Percentiles rank a stretch among this genome's conserved stretches.
phyloP scores from a whole-genome alignment of 495 filamentous ascomycete genomes.

The Trichoderma erinaceum region DNA sequence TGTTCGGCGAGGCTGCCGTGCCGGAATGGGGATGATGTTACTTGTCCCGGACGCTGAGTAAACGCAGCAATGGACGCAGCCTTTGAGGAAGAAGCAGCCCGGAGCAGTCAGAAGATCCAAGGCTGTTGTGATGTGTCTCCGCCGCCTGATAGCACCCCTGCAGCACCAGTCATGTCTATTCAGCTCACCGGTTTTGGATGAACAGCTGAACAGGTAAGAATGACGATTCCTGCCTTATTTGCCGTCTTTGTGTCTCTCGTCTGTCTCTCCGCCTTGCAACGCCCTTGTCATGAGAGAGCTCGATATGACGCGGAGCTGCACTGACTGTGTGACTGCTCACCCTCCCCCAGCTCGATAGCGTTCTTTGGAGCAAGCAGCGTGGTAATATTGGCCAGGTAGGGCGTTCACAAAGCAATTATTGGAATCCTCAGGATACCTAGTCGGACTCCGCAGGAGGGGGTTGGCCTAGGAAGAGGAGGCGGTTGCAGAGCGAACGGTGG shows the following conservation, averaged over 20 bases:
- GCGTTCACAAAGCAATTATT: conserved; percentile 2
- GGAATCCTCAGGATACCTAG: conserved; percentile 5
- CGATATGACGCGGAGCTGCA: background rate
- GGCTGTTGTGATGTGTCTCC: conserved; percentile 8
- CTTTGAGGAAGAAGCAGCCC: background rate
- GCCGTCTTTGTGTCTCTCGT: background rate
- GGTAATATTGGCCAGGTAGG: background rate
- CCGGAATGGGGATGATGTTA: background rate
- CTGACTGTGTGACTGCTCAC: background rate
- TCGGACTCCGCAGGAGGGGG: conserved; percentile 5
- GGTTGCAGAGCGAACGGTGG: background rate
- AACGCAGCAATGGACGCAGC: background rate
- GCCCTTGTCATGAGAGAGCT: conserved; percentile 2
- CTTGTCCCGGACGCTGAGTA: background rate
- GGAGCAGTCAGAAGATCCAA: conserved; percentile 1
- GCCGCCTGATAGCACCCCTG: conserved; percentile 12
- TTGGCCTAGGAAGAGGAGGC: background rate
- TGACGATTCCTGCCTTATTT: conserved; percentile 8
- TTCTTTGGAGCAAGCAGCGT: background rate
- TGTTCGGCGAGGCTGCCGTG: background rate
- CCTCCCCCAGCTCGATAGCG: background rate
- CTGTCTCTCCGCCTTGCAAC: background rate
- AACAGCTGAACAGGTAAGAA: background rate
- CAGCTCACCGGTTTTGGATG: background rate
- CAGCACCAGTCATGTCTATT: background rate